These are phyloP conservation scores for Suhomyces atakaporum DNA, from an alignment of 1,139 yeast species.

Conservation along the genomic window DNA sequence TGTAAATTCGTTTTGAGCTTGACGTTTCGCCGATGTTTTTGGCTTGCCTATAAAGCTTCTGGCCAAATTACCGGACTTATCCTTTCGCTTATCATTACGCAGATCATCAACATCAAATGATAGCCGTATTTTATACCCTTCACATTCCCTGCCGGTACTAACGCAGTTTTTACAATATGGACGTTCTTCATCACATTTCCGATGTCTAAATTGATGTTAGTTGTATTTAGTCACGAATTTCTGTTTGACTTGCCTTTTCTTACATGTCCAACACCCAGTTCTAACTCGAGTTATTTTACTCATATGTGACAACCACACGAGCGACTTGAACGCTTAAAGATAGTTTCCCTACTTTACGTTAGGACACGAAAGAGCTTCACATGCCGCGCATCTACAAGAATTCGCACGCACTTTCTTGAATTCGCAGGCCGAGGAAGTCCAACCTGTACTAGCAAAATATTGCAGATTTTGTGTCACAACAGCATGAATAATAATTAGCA, in stretches of 20 bases:
- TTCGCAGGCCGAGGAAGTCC: too few relatives aligned
- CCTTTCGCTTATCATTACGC: conserved; percentile 16
- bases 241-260: conserved; percentile 32
- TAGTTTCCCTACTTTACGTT: too few relatives aligned
- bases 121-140: conserved; percentile 49
- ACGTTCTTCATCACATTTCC: conserved; percentile 59
- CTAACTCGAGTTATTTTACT: conserved; percentile 48
- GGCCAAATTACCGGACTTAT: conserved; percentile 9
- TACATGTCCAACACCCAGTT: conserved; percentile 55
- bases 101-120: conserved; percentile 50
- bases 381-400: too few relatives aligned
- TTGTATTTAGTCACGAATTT: not conserved
- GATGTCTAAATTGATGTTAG: conserved; percentile 29
- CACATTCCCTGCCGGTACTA: conserved; percentile 46
- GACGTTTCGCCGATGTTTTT: conserved; percentile 1
- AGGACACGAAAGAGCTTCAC: too few relatives aligned
- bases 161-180: conserved; percentile 56
- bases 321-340: too few relatives aligned
- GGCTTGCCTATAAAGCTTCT: conserved; percentile 16
- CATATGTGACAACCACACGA: too few relatives aligned
- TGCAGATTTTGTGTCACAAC: too few relatives aligned
- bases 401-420: too few relatives aligned
- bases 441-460: too few relatives aligned
- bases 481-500: too few relatives aligned
- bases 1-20: not conserved